Evolutionary conservation across 345 rosid genomes (phyloP), one percentile per base, ranked within the genome.

Genomic region (Lepidium aucheri): DNA sequence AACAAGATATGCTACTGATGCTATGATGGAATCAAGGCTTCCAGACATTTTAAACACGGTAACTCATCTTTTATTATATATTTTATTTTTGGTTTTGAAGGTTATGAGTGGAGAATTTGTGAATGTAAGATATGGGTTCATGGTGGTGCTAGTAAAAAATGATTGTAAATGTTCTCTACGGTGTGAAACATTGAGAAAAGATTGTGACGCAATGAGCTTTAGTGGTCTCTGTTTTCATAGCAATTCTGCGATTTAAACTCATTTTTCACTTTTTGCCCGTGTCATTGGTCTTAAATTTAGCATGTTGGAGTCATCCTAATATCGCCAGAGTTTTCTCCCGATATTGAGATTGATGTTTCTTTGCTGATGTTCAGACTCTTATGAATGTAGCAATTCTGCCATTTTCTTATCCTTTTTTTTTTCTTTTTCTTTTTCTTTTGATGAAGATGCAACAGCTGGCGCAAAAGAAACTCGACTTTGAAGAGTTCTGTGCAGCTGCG

Each of bases 401-500:
- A 24, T 34, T 39, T 46, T 6, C 15, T 32, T 26, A 51, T 17
- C 20, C 12, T 22, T 58, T 44, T 63, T 24, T 20, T 2, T 26
- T 26, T n/a, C 1, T 26, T 26, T 26, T 26, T 26, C 30, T 1
- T 8, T 28, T 60, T 39, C 20, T 50, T 18, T 15, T 10, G 41
- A 43, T 67, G 16, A 69, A 94, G 99, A 83, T 94, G 96, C 92
- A 88, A 53, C 78, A 84, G 10, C 84, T 94, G 22, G 65, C 81
- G 4, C 78, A 88, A 60, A 84, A 80, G 73, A 83, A 79, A 67
- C 83, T 94, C 80, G 76, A 81, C 56, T 88, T 88, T 14, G 91
- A 94, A 14, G 99, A 94, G 76, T 94, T 94, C 77, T 94, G 95
- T 72, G 96, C 96, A 3, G 99, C 96, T 47, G 83, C 97, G 18